Conservation (phyloP, 352 stramenopile genomes). For the Globisporangium barbulae region DNA sequence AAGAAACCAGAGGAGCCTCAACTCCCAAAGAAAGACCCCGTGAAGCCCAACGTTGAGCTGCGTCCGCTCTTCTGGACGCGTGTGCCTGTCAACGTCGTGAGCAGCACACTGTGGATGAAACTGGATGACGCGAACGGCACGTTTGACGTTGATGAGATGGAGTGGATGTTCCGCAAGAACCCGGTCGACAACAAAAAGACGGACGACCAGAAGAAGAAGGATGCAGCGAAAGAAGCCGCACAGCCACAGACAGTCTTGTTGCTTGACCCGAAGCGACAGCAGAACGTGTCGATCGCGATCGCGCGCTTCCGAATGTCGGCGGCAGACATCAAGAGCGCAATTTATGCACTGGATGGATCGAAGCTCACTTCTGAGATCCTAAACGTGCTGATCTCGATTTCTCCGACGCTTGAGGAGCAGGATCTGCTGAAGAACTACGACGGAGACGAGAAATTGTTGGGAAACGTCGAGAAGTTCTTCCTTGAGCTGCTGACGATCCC, state of each 20-base stretch:
- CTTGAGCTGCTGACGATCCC: constrained; percentile 82
- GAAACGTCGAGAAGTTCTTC: constrained; percentile 88
- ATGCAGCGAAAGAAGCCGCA: constrained; percentile 35
- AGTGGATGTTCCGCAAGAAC: constrained; percentile 89
- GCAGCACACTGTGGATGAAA: constrained; percentile 86
- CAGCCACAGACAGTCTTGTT: constrained; percentile 78
- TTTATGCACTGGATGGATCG: constrained; percentile 75
- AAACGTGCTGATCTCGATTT: constrained; percentile 87
- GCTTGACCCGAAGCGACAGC: constrained; percentile 95
- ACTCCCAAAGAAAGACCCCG: constrained; percentile 81
- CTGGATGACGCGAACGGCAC: constrained; percentile 64
- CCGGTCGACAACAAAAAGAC: constrained; percentile 54
- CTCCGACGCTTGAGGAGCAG: constrained; percentile 87
- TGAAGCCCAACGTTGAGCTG: constrained; percentile 87
- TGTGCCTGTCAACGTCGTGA: constrained; percentile 84
- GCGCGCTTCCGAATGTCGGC: constrained; percentile 93
- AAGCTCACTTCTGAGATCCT: constrained; percentile 80
- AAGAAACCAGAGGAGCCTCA: constrained; percentile 67
- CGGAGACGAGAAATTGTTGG: constrained; percentile 79
- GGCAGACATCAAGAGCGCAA: constrained; percentile 80
- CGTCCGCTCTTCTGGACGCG: constrained; percentile 88
- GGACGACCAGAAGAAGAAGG: constrained; percentile 77
- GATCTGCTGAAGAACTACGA: constrained; percentile 91
- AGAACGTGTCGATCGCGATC: constrained; percentile 98
- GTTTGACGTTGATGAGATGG: constrained; percentile 80